A percentile compares a stretch with the other conserved stretches of the same genome.
These are phyloP conservation scores for Millerozyma miso DNA, from an alignment of 805 yeast species.

Conservation along the genomic window DNA sequence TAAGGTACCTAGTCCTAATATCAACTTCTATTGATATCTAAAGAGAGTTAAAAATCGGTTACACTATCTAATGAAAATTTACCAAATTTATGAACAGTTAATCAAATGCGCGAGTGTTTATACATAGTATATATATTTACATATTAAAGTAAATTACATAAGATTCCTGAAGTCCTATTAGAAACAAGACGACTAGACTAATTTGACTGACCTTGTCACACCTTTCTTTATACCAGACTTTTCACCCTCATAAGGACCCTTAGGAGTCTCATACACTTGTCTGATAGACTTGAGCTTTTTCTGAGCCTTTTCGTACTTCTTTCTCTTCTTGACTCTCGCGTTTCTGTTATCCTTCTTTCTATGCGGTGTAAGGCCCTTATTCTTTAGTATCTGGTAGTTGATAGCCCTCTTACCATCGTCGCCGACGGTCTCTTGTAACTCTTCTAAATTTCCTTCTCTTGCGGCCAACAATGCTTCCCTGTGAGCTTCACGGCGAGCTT, in stretches of 20 bases:
- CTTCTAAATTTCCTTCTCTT: constrained; percentile 77
- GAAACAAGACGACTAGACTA: constrained; percentile 32
- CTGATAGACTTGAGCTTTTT: constrained; percentile 89
- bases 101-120: not conserved
- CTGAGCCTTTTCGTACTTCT: constrained; percentile 90
- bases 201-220: constrained; percentile 79
- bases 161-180: no score
- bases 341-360: constrained; percentile 92
- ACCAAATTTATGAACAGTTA: not conserved
- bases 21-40: not conserved
- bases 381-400: constrained; percentile 90
- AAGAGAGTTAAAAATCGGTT: not conserved
- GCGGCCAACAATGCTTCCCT: constrained; percentile 71
- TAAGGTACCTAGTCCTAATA: no score
- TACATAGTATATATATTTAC: not conserved
- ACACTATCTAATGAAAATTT: not conserved
- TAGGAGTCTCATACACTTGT: constrained; percentile 78
- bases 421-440: constrained; percentile 61
- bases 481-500: constrained; percentile 60
- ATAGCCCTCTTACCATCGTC: constrained; percentile 90
- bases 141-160: no score
- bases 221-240: constrained; percentile 96
- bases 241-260: constrained; percentile 82
- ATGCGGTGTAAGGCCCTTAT: constrained; percentile 92
- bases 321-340: constrained; percentile 97